Percentiles rank a stretch among this genome's conserved stretches.
These are phyloP conservation scores for Dendrobium huoshanense DNA, from an alignment of 106 monocot species.

Conservation along the genomic window DNA sequence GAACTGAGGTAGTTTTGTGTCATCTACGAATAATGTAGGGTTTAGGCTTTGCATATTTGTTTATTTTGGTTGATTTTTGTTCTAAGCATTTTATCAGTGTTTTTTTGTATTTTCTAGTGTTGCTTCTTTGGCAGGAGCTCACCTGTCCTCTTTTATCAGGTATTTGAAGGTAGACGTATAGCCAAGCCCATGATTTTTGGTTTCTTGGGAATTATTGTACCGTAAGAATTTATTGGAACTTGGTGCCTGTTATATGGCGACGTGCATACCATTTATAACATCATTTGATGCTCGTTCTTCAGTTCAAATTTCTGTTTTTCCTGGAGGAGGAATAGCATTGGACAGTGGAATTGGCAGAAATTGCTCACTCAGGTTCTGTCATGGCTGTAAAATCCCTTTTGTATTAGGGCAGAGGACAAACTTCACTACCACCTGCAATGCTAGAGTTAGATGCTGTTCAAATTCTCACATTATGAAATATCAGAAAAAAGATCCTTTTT, in stretches of 20 bases:
- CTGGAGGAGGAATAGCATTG: background rate
- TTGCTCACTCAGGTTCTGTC: constrained; percentile 3
- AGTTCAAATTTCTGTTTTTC: background rate
- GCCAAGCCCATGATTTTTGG: background rate
- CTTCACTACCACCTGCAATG: background rate
- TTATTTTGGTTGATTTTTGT: background rate
- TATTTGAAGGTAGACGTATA: background rate
- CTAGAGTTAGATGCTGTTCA: background rate
- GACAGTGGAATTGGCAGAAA: background rate
- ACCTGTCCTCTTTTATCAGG: background rate
- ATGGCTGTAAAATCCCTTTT: background rate
- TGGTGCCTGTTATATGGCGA: background rate
- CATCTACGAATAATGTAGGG: no score
- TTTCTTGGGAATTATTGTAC: background rate
- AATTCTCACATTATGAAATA: constrained; percentile 2
- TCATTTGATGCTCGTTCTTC: background rate
- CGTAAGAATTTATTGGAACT: background rate
- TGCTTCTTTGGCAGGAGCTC: background rate
- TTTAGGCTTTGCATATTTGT: background rate
- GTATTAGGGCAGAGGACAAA: background rate
- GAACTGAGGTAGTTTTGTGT: no score
- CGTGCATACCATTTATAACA: background rate
- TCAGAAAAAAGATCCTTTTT: constrained; percentile 57
- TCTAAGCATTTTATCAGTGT: background rate
- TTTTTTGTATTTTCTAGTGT: background rate